Base-by-base conservation (phyloP, 2,329 filamentous ascomycete species). In the Trichophyton schoenleinii region DNA sequence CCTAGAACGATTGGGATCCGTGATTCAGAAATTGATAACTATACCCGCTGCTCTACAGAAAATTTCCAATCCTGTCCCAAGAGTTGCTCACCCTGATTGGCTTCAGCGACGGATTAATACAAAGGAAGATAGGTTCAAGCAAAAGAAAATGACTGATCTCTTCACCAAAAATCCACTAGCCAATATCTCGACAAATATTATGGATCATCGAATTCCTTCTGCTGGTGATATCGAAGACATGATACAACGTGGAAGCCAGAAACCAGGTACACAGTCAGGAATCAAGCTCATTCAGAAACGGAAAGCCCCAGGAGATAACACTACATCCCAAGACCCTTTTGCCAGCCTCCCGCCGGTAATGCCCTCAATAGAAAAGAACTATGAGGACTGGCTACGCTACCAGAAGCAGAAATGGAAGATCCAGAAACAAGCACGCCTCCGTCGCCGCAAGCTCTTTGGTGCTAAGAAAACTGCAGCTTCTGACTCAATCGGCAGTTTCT, bases 381-480 rank as follows among this genome's bases (percentile, higher is more conserved):
- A 99, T 67, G 78, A 84, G 18, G 89, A 84, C 0, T 99, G 95
- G 79, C 73, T 99, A 60, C 82, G 87, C 69, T 97, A 97, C 69
- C 94, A 99, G 72, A 99, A 99, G 75, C 85, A 91, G 76, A 99
- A 99, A 74, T 99, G 94, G 94, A 96, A 92, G 77, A 87, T 97
- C 42, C 94, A 99, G 72, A 95, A 91, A 70, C 88, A 95, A 71
- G 91, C 92, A 38, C 85, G 94, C 22, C 81, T 87, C 63, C 86
- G 92, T 49, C 83, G 95, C 65, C 84, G 92, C 57, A 94, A 99
- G 71, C 79, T 99, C 0, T 99, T 99, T 68, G 94, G 94, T 63
- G 92, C 99, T 68, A 86, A 87, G 62, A 83, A 86, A 9, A 79
- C 79, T 57, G 78, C 82, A 67, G 77, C 80, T 13, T 79, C 80